phyloP scores from a whole-genome alignment of 305 asterid genomes.

The Fraxinus nigra region DNA sequence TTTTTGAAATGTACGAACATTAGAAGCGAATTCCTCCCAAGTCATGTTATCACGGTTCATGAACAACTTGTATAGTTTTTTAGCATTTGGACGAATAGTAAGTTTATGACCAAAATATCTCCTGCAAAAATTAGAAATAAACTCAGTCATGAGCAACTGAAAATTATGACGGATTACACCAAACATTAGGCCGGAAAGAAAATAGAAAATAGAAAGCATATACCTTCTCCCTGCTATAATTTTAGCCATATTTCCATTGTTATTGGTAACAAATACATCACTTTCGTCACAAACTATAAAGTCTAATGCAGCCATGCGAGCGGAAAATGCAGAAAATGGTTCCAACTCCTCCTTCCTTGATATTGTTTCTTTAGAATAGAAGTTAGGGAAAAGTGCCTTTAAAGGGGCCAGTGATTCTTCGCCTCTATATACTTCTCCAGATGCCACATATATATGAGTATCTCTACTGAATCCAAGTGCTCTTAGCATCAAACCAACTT shows the following conservation, averaged over 20 bases:
- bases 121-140: constrained; percentile 46
- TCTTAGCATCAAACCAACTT: constrained; percentile 87
- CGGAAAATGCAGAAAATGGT: constrained; percentile 74
- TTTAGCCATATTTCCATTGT: constrained; percentile 98
- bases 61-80: constrained; percentile 64
- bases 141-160: constrained; percentile 6
- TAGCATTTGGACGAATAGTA: constrained; percentile 94
- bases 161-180: background rate
- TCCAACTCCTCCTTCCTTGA: constrained; percentile 64
- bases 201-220: background rate
- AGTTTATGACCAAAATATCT: constrained; percentile 97
- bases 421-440: constrained; percentile 97
- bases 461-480: constrained; percentile 83
- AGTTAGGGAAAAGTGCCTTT: constrained; percentile 87
- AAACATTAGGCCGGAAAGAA: constrained; percentile 1
- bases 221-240: constrained; percentile 96
- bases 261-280: constrained; percentile 90
- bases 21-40: constrained; percentile 65
- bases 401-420: constrained; percentile 83
- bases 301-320: constrained; percentile 96
- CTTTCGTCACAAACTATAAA: constrained; percentile 92
- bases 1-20: constrained; percentile 51
- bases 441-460: constrained; percentile 87
- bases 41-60: constrained; percentile 63
- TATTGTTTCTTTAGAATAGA: constrained; percentile 76